Conservation (phyloP, 805 yeast genomes). For the Ogataea ramenticola region DNA sequence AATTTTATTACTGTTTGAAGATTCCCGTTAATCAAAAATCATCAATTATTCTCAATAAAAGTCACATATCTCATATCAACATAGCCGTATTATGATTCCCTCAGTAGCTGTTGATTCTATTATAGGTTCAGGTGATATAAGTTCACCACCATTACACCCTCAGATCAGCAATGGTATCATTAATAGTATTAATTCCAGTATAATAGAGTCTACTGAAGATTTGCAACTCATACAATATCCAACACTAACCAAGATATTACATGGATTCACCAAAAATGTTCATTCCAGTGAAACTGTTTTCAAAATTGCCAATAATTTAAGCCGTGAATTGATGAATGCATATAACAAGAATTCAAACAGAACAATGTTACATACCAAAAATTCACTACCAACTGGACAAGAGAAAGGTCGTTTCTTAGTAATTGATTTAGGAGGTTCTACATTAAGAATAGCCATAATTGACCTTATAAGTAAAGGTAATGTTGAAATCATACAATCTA, state of each 20-base stretch:
- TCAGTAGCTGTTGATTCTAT: neutral
- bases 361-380: slow-evolving; percentile 4
- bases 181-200: too few relatives aligned
- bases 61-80: too few relatives aligned
- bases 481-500: slow-evolving; percentile 5
- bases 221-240: neutral
- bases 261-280: neutral
- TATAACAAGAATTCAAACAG: neutral
- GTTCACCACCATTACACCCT: neutral
- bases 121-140: neutral
- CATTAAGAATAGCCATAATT: slow-evolving; percentile 32
- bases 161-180: too few relatives aligned
- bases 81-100: neutral
- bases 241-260: neutral
- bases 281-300: neutral
- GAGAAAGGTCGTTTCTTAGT: slow-evolving; percentile 27
- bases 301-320: neutral
- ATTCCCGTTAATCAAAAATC: too few relatives aligned
- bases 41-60: too few relatives aligned
- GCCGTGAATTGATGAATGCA: slow-evolving; percentile 1
- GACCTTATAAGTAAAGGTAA: slow-evolving; percentile 7
- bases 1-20: too few relatives aligned
- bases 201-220: neutral
- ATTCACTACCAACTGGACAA: slow-evolving; percentile 9
- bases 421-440: slow-evolving; percentile 54